Evolutionary conservation across 306 rosid genomes (phyloP).

Genomic region (Vigna unguiculata): DNA sequence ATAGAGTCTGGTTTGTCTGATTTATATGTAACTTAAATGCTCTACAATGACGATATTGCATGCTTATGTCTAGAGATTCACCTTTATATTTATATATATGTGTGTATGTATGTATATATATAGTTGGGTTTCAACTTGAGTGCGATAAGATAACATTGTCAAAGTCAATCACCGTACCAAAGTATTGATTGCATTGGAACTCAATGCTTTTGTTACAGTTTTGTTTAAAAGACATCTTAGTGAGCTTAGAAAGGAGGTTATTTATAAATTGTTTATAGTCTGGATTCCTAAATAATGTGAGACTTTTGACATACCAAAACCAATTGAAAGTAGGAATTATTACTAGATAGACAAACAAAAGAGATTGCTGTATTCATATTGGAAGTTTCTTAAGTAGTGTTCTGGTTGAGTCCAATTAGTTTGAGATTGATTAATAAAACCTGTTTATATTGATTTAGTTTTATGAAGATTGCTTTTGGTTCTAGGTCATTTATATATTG

Average conservation of each 20-base stretch:
- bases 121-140: not conserved
- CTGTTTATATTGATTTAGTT: conserved; percentile 27
- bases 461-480: conserved; percentile 7
- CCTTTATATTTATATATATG: too few relatives aligned
- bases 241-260: too few relatives aligned
- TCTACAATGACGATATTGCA: conserved; percentile 24
- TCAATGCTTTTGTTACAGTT: too few relatives aligned
- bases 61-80: too few relatives aligned
- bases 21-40: conserved; percentile 23
- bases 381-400: conserved; percentile 6
- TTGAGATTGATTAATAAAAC: conserved; percentile 20
- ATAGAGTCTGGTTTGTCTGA: conserved; percentile 33
- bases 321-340: conserved; percentile 1
- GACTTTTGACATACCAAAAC: too few relatives aligned
- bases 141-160: too few relatives aligned
- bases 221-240: too few relatives aligned
- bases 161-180: too few relatives aligned
- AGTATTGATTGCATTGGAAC: too few relatives aligned
- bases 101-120: not conserved
- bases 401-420: conserved; percentile 21
- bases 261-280: too few relatives aligned
- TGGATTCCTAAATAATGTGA: too few relatives aligned
- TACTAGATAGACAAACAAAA: conserved; percentile 10
- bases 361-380: conserved; percentile 5
- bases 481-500: conserved; percentile 11